These are phyloP conservation scores for Verticillium dahliae DNA, from an alignment of 2,329 filamentous ascomycete genomes.

Conservation along the genomic window DNA sequence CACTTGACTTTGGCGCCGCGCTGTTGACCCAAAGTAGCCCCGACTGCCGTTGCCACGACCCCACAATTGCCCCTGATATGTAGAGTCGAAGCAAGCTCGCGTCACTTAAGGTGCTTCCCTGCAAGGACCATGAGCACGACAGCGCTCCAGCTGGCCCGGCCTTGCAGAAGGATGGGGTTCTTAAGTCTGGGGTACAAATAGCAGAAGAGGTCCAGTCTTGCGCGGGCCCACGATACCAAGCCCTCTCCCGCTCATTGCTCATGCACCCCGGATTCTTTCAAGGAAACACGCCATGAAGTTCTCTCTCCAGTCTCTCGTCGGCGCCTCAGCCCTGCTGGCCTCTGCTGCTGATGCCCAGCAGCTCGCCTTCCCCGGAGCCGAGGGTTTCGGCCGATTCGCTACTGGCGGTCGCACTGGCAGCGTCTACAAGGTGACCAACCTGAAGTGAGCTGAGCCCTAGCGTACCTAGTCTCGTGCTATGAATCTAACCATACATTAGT, in stretches of 20 bases:
- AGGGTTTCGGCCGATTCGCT: conserved; percentile 40
- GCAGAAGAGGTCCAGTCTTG: background rate
- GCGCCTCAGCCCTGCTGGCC: background rate
- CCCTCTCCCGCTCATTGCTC: background rate
- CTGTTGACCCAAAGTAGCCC: background rate
- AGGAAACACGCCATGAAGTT: background rate
- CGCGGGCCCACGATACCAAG: background rate
- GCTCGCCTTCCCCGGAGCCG: conserved; percentile 42
- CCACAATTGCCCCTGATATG: background rate
- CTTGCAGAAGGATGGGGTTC: no score
- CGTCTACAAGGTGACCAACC: conserved; percentile 41
- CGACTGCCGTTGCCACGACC: background rate
- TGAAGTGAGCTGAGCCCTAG: conserved; percentile 20
- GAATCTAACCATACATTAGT: conserved; percentile 9
- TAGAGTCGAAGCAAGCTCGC: background rate
- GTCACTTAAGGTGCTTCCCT: background rate
- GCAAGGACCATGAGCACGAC: background rate
- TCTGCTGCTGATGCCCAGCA: background rate
- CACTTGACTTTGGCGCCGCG: background rate
- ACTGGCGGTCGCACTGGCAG: conserved; percentile 37
- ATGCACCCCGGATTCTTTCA: background rate
- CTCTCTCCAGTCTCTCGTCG: background rate
- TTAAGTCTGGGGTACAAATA: background rate
- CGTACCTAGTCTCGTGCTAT: background rate
- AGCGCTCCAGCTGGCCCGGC: background rate